Conservation (phyloP, 164 flowering plant genomes). For the Pachysandra terminalis region DNA sequence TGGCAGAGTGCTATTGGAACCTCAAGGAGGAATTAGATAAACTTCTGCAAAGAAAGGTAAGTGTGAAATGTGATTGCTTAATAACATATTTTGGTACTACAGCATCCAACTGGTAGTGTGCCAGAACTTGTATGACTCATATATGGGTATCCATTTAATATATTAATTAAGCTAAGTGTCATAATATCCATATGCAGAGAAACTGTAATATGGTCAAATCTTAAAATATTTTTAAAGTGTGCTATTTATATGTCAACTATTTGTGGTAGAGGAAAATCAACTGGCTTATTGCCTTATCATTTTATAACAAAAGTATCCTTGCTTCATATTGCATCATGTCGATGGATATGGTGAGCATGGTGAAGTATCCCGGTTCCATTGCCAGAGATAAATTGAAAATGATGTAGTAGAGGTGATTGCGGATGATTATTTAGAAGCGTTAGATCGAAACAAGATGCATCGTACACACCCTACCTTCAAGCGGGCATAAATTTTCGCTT, state of each 20-base stretch:
- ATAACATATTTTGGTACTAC: not conserved
- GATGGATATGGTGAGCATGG: not conserved
- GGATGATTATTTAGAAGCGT: too few relatives aligned
- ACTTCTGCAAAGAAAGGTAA: constrained; percentile 78
- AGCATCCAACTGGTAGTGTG: not conserved
- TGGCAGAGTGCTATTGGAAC: constrained; percentile 78
- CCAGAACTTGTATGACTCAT: not conserved
- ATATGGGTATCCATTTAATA: not conserved
- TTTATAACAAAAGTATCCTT: not conserved
- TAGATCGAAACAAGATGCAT: too few relatives aligned
- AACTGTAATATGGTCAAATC: not conserved
- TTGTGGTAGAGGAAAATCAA: not conserved
- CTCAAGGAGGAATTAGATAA: constrained; percentile 77
- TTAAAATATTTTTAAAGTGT: too few relatives aligned
- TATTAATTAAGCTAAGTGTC: too few relatives aligned
- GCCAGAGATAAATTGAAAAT: too few relatives aligned
- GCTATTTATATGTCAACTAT: not conserved
- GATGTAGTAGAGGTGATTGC: too few relatives aligned
- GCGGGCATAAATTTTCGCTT: too few relatives aligned
- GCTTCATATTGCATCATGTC: not conserved
- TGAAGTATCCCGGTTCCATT: not conserved
- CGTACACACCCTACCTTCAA: too few relatives aligned
- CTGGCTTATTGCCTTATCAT: not conserved
- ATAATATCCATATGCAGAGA: too few relatives aligned
- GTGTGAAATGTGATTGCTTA: not conserved